Percentiles rank a stretch among this genome's conserved stretches.
Conservation (phyloP, 352 stramenopile species). For the Phytophthora pseudosyringae region DNA sequence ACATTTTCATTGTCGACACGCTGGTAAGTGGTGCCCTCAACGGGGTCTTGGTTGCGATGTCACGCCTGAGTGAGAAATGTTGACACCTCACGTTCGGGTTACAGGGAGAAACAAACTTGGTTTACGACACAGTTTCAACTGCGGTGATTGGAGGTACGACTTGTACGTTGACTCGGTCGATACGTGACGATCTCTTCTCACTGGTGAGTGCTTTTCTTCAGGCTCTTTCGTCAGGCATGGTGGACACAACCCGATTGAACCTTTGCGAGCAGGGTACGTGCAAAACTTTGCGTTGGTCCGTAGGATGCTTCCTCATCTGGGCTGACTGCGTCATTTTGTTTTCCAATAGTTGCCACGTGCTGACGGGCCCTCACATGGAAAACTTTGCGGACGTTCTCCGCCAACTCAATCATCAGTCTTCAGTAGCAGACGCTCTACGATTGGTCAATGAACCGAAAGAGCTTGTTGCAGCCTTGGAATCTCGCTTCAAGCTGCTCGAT, state of each 20-base stretch:
- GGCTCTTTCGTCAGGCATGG: constrained; percentile 65
- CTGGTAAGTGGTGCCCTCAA: constrained; percentile 43
- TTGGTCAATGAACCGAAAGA: constrained; percentile 20
- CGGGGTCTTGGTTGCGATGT: neutral
- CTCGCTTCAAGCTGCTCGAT: constrained; percentile 21
- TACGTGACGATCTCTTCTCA: neutral
- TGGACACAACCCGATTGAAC: constrained; percentile 82
- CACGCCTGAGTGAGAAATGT: neutral
- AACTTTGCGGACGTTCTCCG: constrained; percentile 72
- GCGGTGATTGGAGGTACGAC: constrained; percentile 70
- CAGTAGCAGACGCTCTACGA: constrained; percentile 21
- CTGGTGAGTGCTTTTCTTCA: constrained; percentile 11
- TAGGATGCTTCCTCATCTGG: too few species aligned
- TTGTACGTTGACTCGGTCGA: neutral
- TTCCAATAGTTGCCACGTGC: constrained; percentile 62
- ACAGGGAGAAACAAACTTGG: constrained; percentile 66
- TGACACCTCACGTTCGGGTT: neutral
- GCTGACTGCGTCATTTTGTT: neutral
- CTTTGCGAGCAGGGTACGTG: constrained; percentile 59
- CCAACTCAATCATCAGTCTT: constrained; percentile 25
- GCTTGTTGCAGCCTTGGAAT: constrained; percentile 30
- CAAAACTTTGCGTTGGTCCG: neutral
- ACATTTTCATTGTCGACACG: constrained; percentile 74
- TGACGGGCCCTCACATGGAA: constrained; percentile 68
- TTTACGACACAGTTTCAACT: constrained; percentile 54